Conservation (phyloP, 2,329 filamentous ascomycete genomes). For the Pseudovirgaria hyperparasitica region DNA sequence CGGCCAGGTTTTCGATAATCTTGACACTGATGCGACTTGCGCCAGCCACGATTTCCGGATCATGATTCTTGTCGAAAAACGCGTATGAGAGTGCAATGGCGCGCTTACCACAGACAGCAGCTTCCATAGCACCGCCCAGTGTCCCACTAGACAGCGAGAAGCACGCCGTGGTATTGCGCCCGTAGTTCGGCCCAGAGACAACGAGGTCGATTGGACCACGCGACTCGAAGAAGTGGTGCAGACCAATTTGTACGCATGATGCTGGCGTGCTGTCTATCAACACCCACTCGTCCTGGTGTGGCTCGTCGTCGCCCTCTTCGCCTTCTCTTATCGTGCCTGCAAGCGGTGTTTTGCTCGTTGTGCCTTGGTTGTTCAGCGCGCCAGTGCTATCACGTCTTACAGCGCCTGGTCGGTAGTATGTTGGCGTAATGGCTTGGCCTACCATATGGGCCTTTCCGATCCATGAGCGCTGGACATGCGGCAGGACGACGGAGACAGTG, state of each 20-base stretch:
- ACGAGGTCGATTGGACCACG: slow-evolving; percentile 34
- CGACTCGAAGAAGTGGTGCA: slow-evolving; percentile 32
- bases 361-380: slow-evolving; percentile 24
- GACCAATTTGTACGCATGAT: slow-evolving; percentile 35
- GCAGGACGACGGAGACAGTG: slow-evolving; percentile 80
- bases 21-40: slow-evolving; percentile 62
- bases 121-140: slow-evolving; percentile 37
- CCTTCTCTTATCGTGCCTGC: too few species aligned
- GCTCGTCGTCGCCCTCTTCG: slow-evolving; percentile 18
- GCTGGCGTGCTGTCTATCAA: slow-evolving; percentile 38
- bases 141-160: slow-evolving; percentile 37
- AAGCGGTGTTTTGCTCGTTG: slow-evolving; percentile 19
- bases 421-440: slow-evolving; percentile 70
- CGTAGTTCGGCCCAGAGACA: slow-evolving; percentile 37
- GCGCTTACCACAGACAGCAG: slow-evolving; percentile 32
- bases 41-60: slow-evolving; percentile 65
- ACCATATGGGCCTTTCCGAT: slow-evolving; percentile 98
- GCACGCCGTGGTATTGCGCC: slow-evolving; percentile 37
- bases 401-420: slow-evolving; percentile 63
- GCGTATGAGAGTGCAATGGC: slow-evolving; percentile 81
- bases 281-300: too few species aligned
- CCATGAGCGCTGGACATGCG: slow-evolving; percentile 88
- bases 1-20: slow-evolving; percentile 66
- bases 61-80: slow-evolving; percentile 76
- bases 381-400: slow-evolving; percentile 23